Evolutionary conservation across 805 yeast genomes (phyloP).

Genomic region (Candida tallmaniae): DNA sequence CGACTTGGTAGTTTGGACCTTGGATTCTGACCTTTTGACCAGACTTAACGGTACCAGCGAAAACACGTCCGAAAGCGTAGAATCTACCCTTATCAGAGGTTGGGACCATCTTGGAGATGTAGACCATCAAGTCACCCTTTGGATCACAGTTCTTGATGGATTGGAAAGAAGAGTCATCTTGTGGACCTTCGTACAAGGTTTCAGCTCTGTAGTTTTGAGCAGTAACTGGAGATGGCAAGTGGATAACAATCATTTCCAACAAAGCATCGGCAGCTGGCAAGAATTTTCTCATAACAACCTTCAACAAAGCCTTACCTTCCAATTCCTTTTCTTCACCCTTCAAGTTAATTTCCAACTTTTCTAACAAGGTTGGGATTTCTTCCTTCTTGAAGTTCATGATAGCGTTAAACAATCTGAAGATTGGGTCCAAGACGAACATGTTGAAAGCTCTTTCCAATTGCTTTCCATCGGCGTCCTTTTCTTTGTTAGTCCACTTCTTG

Average conservation of each 20-base stretch:
- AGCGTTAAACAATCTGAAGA: constrained; percentile 93
- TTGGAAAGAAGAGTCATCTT: constrained; percentile 82
- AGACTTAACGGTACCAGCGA: constrained; percentile 98
- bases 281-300: constrained; percentile 99
- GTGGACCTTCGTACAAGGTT: constrained; percentile 98
- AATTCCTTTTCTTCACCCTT: constrained; percentile 97
- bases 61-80: constrained; percentile 99
- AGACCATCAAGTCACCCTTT: constrained; percentile 94
- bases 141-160: constrained; percentile 99
- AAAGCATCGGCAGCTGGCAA: constrained; percentile 99
- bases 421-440: constrained; percentile 98
- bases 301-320: constrained; percentile 97
- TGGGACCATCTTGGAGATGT: constrained; percentile 99
- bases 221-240: constrained; percentile 99
- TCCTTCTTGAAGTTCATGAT: constrained; percentile 99
- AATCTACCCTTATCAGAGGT: constrained; percentile 99
- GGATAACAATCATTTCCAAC: constrained; percentile 96
- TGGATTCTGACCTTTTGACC: constrained; percentile 99
- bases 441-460: constrained; percentile 98
- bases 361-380: constrained; percentile 86
- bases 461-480: constrained; percentile 93
- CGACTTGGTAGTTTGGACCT: constrained; percentile 99
- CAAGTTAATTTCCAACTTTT: constrained; percentile 88
- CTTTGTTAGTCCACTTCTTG: constrained; percentile 98
- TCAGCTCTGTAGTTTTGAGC: constrained; percentile 99